Conservation (phyloP, 441 rosid species). For the Geranium incanum region DNA sequence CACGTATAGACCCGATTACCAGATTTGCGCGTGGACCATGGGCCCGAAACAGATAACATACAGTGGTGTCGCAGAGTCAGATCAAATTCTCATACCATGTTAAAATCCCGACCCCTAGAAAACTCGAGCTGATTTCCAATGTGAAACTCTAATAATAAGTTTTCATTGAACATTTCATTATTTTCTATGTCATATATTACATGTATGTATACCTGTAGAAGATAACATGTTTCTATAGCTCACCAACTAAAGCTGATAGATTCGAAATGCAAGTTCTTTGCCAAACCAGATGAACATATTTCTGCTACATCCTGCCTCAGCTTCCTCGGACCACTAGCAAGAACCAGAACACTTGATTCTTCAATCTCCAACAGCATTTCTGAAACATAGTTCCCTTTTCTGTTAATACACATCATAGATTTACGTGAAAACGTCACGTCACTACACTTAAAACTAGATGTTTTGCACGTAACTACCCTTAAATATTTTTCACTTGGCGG, state of each 20-base stretch:
- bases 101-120: too few species aligned
- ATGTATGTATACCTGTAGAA: neutral
- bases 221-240: neutral
- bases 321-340: constrained; percentile 56
- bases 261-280: constrained; percentile 22
- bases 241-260: constrained; percentile 33
- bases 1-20: too few species aligned
- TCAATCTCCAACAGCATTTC: constrained; percentile 35
- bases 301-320: constrained; percentile 28
- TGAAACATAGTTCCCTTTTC: constrained; percentile 14
- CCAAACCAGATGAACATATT: constrained; percentile 22
- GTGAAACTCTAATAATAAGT: too few species aligned
- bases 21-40: too few species aligned
- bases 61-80: too few species aligned
- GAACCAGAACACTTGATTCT: constrained; percentile 55
- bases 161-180: neutral
- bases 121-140: too few species aligned
- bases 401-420: neutral
- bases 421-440: too few species aligned
- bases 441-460: too few species aligned
- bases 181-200: neutral
- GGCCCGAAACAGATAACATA: too few species aligned
- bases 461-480: too few species aligned
- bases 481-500: too few species aligned
- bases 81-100: too few species aligned